Conservation (phyloP, 768 basidiomycete species). For the Boletus rubescentipes region DNA sequence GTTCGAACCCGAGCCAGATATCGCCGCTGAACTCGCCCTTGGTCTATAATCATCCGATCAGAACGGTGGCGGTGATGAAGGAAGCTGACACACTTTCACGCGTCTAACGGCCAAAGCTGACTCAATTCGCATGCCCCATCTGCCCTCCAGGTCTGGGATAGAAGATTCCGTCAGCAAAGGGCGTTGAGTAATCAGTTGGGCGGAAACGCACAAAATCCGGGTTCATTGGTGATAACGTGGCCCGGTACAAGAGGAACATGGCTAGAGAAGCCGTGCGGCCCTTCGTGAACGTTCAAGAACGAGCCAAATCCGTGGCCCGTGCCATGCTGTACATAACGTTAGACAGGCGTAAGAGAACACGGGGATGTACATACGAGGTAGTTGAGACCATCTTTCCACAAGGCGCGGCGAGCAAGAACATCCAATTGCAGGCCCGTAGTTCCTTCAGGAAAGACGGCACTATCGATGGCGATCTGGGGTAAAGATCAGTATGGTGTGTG, state of each 20-base stretch:
- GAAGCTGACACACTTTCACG: conserved; percentile 38
- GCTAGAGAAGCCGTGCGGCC: conserved; percentile 75
- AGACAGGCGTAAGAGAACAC: conserved; percentile 8
- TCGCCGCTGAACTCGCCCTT: conserved; percentile 68
- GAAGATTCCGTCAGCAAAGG: conserved; percentile 13
- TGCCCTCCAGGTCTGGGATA: conserved; percentile 63
- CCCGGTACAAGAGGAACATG: conserved; percentile 74
- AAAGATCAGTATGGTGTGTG: conserved; percentile 18
- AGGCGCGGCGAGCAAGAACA: conserved; percentile 82
- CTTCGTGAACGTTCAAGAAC: conserved; percentile 85
- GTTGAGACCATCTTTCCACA: conserved; percentile 86
- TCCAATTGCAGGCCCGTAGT: conserved; percentile 83
- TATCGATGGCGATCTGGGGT: conserved; percentile 83
- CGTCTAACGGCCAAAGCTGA: conserved; percentile 76
- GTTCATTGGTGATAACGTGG: conserved; percentile 92
- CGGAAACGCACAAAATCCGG: conserved; percentile 75
- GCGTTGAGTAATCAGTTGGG: conserved; percentile 10
- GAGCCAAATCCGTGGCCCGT: conserved; percentile 91
- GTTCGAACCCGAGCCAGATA: conserved; percentile 88
- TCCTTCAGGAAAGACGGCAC: conserved; percentile 86
- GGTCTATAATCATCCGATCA: conserved; percentile 45
- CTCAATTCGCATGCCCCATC: conserved; percentile 92
- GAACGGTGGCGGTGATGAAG: conserved; percentile 5
- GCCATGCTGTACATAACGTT: conserved; percentile 60
- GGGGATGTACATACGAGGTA: conserved; percentile 55